Base-by-base conservation (phyloP, 345 rosid genomes). In the Pelargonium nanum region DNA sequence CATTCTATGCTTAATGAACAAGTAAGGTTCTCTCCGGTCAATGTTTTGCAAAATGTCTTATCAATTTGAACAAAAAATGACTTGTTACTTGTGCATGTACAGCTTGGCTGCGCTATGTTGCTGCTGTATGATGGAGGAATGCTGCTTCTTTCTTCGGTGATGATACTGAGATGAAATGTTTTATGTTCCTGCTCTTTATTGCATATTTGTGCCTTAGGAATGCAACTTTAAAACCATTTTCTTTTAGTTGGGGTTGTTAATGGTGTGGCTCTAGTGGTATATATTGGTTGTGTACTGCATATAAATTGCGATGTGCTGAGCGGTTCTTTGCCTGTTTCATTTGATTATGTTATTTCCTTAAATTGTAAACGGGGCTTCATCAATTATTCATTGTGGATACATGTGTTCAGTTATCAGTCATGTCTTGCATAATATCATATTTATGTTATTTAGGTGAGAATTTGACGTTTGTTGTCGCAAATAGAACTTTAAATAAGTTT, bases 71-170 rank as follows among this genome's bases (percentile, higher is more conserved):
- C 48, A 40, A 40, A 40, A 40, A 5, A 15, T 40, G 10, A 10
- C 15, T 40, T 12, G 15, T 40, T 40, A 9, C 48, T 15, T 28
- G 60, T 52, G 10, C 24, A 26, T 45, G 8, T 69, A 66, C 75
- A 78, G 79, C 70, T 75, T 78, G 72, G 77, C 75, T 55, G 68
- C 70, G 25, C 67, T 78, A 19, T 75, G 79, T 57, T 78, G 82
- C 70, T 78, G 77, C 71, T 72, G 77, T 19, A 30, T 70, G 54
- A 24, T 75, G 55, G 79, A 70, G 55, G 28, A 48, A 28, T 62
- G 74, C 44, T 67, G 73, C 77, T 26, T 52, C 21, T 78, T 40
- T 40, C 48, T 40, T 2, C 48, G 48, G 48, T 40, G 48, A 12
- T 40, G 5, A 40, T 40, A 15, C 48, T 40, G 48, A 15, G 2